These are phyloP conservation scores for Cercospora sojina DNA, from an alignment of 2,329 filamentous ascomycete genomes.

Conservation along the genomic window DNA sequence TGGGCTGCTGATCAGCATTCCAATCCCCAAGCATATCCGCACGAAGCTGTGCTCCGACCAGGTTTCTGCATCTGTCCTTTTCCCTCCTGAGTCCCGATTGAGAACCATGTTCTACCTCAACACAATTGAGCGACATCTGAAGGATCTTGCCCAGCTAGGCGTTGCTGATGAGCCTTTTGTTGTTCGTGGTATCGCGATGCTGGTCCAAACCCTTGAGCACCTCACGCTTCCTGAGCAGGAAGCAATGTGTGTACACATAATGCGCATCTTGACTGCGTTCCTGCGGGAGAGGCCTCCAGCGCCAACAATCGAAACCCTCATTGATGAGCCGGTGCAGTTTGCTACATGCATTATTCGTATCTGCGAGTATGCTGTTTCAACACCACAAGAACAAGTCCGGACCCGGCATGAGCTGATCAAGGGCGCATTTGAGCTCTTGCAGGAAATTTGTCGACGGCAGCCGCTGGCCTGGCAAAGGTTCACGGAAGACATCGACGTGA, in stretches of 20 bases:
- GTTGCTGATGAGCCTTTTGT: slow-evolving; percentile 35
- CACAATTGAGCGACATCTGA: slow-evolving; percentile 63
- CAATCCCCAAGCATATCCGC: slow-evolving; percentile 35
- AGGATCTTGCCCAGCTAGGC: slow-evolving; percentile 33
- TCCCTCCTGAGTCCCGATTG: slow-evolving; percentile 68
- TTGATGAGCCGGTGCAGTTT: slow-evolving; percentile 27
- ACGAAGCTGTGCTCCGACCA: slow-evolving; percentile 56
- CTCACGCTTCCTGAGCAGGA: slow-evolving; percentile 12
- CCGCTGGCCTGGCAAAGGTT: slow-evolving; percentile 36
- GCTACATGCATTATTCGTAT: slow-evolving; percentile 26
- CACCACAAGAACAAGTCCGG: background rate
- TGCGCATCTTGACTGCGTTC: slow-evolving; percentile 29
- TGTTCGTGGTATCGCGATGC: slow-evolving; percentile 28
- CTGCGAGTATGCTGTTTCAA: slow-evolving; percentile 14
- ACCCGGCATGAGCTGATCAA: slow-evolving; percentile 10
- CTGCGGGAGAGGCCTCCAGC: slow-evolving; percentile 30
- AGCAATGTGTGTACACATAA: slow-evolving; percentile 17
- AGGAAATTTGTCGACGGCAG: slow-evolving; percentile 20
- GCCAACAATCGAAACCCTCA: slow-evolving; percentile 22
- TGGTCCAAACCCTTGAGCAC: slow-evolving; percentile 31
- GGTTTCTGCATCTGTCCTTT: slow-evolving; percentile 60
- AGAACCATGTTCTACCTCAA: slow-evolving; percentile 67
- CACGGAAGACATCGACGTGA: slow-evolving; percentile 26
- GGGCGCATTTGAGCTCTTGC: slow-evolving; percentile 10
- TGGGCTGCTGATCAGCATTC: slow-evolving; percentile 64